Conservation (phyloP, 495 filamentous ascomycete species). For the Tetracladium setigerum region DNA sequence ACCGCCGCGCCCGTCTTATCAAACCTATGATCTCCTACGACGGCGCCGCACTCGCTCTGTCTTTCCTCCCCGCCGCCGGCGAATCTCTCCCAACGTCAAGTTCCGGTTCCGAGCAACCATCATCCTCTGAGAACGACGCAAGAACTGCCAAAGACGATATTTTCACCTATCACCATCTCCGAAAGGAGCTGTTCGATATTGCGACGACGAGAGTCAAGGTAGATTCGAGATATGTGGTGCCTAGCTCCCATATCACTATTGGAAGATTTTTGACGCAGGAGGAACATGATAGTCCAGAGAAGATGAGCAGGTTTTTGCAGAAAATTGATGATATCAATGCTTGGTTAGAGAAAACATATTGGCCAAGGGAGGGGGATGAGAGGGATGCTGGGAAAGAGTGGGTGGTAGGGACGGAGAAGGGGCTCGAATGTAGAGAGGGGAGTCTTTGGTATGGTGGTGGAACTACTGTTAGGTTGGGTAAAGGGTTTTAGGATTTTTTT, state of each 20-base stretch:
- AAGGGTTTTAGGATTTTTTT: constrained; percentile 40
- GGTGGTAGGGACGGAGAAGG: constrained; percentile 13
- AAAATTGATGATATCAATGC: constrained; percentile 69
- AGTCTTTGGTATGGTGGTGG: constrained; percentile 81
- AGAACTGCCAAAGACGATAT: constrained; percentile 33
- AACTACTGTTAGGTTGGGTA: constrained; percentile 50
- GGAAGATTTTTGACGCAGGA: constrained; percentile 62
- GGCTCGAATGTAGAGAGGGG: constrained; percentile 66
- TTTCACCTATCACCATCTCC: constrained; percentile 88
- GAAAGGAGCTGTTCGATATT: constrained; percentile 65
- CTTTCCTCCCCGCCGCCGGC: constrained; percentile 66
- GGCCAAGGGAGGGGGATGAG: constrained; percentile 42
- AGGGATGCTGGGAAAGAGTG: constrained; percentile 22
- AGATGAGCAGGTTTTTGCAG: constrained; percentile 50
- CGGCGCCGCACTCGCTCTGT: constrained; percentile 72
- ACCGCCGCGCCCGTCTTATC: constrained; percentile 61
- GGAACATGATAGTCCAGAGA: constrained; percentile 32
- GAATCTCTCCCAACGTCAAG: constrained; percentile 35
- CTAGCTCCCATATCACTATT: constrained; percentile 82
- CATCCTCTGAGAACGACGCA: constrained; percentile 11
- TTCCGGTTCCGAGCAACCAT: constrained; percentile 10
- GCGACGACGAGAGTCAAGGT: constrained; percentile 52
- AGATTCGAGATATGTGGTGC: constrained; percentile 72
- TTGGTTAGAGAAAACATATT: constrained; percentile 59
- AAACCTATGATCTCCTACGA: constrained; percentile 83